A percentile compares a stretch with the other conserved stretches of the same genome.
These are phyloP conservation scores for Annulohypoxylon moriforme DNA, from an alignment of 495 filamentous ascomycete species.

Conservation along the genomic window DNA sequence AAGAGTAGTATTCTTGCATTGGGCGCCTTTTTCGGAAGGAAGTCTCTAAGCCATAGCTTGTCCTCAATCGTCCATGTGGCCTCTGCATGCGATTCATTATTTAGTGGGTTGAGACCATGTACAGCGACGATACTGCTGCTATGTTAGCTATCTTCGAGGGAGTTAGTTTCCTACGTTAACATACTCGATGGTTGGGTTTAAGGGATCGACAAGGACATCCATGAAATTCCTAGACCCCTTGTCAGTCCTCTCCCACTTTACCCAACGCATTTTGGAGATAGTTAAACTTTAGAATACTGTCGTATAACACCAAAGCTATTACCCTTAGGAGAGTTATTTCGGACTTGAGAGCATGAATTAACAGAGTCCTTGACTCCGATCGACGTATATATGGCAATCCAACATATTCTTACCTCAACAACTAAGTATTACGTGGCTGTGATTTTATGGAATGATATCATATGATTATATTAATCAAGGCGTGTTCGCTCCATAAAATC, in stretches of 20 bases:
- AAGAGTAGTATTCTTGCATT: slow-evolving; percentile 52
- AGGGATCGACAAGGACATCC: slow-evolving; percentile 11
- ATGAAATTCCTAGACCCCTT: background rate
- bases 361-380: no score
- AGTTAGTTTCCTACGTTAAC: background rate
- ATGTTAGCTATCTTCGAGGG: background rate
- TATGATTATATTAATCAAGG: no score
- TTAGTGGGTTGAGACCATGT: slow-evolving; percentile 60
- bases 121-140: slow-evolving; percentile 57
- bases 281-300: no score
- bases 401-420: no score
- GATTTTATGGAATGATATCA: no score
- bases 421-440: no score
- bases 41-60: slow-evolving; percentile 53
- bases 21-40: slow-evolving; percentile 49
- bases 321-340: no score
- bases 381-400: no score
- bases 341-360: no score
- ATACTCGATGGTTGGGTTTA: slow-evolving; percentile 18
- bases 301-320: no score
- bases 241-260: background rate
- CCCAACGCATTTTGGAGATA: no score
- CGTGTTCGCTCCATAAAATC: no score
- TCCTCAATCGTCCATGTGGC: slow-evolving; percentile 37
- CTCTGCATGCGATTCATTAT: slow-evolving; percentile 47